Evolutionary conservation across 2,329 filamentous ascomycete species (phyloP).

Genomic region (Colletotrichum tamarilloi): DNA sequence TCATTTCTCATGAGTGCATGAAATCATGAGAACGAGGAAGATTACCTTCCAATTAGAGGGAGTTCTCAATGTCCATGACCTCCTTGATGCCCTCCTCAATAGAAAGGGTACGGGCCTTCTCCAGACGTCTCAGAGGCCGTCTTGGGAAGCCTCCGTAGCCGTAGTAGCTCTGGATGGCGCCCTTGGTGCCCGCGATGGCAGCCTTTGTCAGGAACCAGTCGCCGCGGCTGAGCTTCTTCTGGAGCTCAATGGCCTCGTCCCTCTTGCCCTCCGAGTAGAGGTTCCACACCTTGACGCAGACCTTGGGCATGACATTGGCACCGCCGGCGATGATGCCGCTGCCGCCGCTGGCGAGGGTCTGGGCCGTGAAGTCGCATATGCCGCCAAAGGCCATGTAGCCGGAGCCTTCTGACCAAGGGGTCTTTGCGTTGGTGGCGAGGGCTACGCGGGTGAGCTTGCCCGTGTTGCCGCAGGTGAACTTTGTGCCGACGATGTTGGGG

Average conservation of each 20-base stretch:
- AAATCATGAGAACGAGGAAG: background rate
- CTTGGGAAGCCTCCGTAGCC: conserved; percentile 85
- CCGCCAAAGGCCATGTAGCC: conserved; percentile 90
- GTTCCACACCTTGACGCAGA: conserved; percentile 82
- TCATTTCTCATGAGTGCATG: background rate
- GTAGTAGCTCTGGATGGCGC: conserved; percentile 81
- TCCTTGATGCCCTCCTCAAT: conserved; percentile 70
- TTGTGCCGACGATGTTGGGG: conserved; percentile 87
- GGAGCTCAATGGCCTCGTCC: conserved; percentile 79
- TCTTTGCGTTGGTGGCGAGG: conserved; percentile 76
- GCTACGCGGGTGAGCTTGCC: conserved; percentile 90
- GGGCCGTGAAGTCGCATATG: conserved; percentile 87
- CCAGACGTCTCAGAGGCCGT: conserved; percentile 75
- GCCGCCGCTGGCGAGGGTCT: conserved; percentile 82
- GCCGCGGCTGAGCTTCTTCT: conserved; percentile 80
- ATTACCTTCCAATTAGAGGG: conserved; percentile 47
- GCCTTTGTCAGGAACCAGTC: conserved; percentile 88
- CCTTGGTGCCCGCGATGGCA: conserved; percentile 88
- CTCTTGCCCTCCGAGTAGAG: conserved; percentile 78
- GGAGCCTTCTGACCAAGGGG: conserved; percentile 66
- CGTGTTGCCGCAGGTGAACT: conserved; percentile 92
- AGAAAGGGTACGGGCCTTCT: conserved; percentile 62
- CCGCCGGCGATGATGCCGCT: conserved; percentile 88
- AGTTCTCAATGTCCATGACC: conserved; percentile 74
- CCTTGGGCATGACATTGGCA: conserved; percentile 87